Percentiles rank a stretch among this genome's conserved stretches.
Evolutionary conservation across 345 rosid genomes (phyloP).

Genomic region (Atalantia buxifolia): DNA sequence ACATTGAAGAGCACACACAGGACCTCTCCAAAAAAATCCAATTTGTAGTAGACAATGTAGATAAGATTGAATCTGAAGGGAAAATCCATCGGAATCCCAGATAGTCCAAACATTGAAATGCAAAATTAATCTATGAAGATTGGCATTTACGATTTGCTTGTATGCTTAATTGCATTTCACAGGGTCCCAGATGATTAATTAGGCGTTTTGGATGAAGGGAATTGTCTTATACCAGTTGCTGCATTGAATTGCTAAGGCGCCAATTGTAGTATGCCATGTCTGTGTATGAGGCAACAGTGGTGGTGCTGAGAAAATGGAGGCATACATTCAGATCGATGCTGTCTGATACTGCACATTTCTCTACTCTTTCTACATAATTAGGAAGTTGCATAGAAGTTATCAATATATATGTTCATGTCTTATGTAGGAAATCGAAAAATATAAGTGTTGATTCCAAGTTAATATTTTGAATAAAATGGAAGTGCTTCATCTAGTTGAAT

Average conservation of each 20-base stretch:
- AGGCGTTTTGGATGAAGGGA: neutral
- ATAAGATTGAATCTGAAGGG: conserved; percentile 21
- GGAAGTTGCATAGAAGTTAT: neutral
- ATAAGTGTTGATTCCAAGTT: neutral
- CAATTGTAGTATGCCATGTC: neutral
- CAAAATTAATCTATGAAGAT: neutral
- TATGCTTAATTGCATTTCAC: neutral
- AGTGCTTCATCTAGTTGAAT: neutral
- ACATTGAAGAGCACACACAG: conserved; percentile 26
- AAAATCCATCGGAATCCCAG: neutral
- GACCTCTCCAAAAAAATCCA: conserved; percentile 20
- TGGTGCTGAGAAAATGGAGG: neutral
- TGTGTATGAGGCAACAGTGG: neutral
- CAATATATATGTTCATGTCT: neutral
- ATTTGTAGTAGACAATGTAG: conserved; percentile 13
- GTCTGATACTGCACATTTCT: no score
- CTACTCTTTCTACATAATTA: neutral
- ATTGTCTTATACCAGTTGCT: neutral
- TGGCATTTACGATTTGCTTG: neutral
- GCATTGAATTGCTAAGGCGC: neutral
- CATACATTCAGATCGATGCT: no score
- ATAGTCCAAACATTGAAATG: neutral
- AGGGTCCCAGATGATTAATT: neutral
- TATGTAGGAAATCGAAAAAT: neutral
- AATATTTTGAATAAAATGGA: neutral